Conservation (phyloP, 331 rosid genomes). For the Spiraea crenata region DNA sequence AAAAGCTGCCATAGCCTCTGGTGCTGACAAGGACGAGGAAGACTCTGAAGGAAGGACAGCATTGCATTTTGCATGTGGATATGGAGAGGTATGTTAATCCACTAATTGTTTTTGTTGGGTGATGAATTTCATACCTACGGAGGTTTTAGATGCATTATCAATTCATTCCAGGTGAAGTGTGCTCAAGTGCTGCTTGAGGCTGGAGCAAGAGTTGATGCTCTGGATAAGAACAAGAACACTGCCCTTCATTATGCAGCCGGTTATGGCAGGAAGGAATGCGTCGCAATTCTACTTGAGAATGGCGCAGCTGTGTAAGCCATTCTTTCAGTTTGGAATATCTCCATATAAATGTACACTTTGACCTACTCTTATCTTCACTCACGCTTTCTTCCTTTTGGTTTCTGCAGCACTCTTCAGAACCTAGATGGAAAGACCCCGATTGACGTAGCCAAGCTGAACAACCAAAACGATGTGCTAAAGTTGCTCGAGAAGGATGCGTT, state of each 20-base stretch:
- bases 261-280: constrained; percentile 95
- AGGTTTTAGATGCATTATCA: not conserved
- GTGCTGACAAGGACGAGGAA: constrained; percentile 91
- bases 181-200: constrained; percentile 89
- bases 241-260: constrained; percentile 99
- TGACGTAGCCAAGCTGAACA: constrained; percentile 95
- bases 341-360: not conserved
- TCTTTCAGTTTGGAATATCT: not conserved
- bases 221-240: constrained; percentile 94
- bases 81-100: constrained; percentile 87
- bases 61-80: constrained; percentile 95
- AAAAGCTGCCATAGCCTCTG: constrained; percentile 80
- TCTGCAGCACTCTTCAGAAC: constrained; percentile 90
- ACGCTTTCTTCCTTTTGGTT: not conserved
- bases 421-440: constrained; percentile 98
- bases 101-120: not conserved
- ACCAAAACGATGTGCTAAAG: constrained; percentile 83
- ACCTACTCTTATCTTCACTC: not conserved
- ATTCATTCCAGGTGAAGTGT: constrained; percentile 74
- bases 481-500: constrained; percentile 96
- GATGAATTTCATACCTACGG: not conserved
- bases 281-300: constrained; percentile 82
- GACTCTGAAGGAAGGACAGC: constrained; percentile 99
- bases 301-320: constrained; percentile 94
- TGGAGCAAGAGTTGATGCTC: constrained; percentile 92